Evolutionary conservation across 306 rosid species (phyloP), one percentile per base, ranked within the genome.

Genomic region (Cucumis hystrix): DNA sequence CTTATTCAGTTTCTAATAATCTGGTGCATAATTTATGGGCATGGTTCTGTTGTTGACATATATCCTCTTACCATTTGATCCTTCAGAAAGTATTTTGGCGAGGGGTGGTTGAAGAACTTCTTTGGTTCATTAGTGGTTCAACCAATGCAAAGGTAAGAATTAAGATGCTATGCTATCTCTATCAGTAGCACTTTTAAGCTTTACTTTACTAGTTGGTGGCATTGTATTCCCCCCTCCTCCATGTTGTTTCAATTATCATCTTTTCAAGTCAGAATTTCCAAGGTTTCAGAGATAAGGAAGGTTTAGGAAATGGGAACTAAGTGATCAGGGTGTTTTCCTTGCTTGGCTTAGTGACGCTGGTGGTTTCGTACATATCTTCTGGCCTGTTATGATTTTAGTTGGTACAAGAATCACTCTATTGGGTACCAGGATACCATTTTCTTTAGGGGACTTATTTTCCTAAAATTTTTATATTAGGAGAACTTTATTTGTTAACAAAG

Each of bases 81-180:
- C 67, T 51, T 82, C 76, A 95, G 99, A 95, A 87, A 92, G 92
- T 95, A 75, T 95, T 95, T 85, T 95, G 99, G 99, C 92, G 97
- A 80, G 99, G 96, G 76, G 96, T 92, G 54, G 93, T 95, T 76
- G 99, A 95, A 86, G 99, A 95, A 81, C 98, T 95, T 86, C 91
- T 95, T 30, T 95, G 99, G 99, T 95, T 95, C 83, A 86, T 95
- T 78, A 91, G 99, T 79, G 99, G 99, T 82, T 92, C 99, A 58
- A 95, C 99, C 43, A 92, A 79, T 87, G 98, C 96, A 45, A 95
- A 95, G 98, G 99, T 95, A 85, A 77, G 54, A 12, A 47, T 47
- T 47, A 47, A 47, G n/a, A 45, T 15, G 60, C 33, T 41, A 65
- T 65, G 43, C 70, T 35, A 7, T 64, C 70, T 3, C 20, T n/a